Evolutionary conservation across 352 stramenopile genomes (phyloP), one percentile per base, ranked within the genome.

Genomic region (Sclerospora graminicola): DNA sequence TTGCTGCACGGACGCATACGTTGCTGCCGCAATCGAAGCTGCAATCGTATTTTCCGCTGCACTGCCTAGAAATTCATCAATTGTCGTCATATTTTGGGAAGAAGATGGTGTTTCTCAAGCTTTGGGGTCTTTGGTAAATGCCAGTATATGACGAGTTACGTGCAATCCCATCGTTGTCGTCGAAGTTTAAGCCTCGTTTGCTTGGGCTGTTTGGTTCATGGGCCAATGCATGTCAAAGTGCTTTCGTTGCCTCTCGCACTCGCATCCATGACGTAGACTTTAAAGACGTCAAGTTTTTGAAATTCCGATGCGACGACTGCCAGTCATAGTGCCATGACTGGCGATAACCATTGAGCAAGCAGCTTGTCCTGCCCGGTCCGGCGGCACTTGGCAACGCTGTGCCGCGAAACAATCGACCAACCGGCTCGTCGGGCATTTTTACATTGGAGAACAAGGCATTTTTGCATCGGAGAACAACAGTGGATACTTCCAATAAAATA

Each of bases 241-340:
- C 31, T 51, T 5, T 45, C 28, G 24, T 72, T 60, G n/a, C 53
- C 48, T 29, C 19, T n/a, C n/a, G n/a, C 50, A 28, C 49, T 63
- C 2, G 64, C 21, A 33, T 64, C 55, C 49, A 85, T 84, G 18
- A 79, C 59, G 44, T 82, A 84, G 32, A 88, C 70, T 23, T 78
- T 71, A 45, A 90, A n/a, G n/a, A n/a, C n/a, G n/a, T n/a, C n/a
- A n/a, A 90, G 8, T 87, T 86, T 51, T 90, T 87, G 61, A 72
- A 87, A 48, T 90, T 90, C 13, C 88, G 65, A 1, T 75, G 64
- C 19, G 79, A 90, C 3, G 79, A 90, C 39, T 84, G 75, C 79
- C 79, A 90, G 10, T 75, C 79, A 41, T 90, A 90, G 54, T 90
- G 79, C 79, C 79, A 90, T 38, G 75, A 90, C 54, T 87, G 75